Evolutionary conservation across 257 asterid genomes (phyloP).

Genomic region (Cruciata laevipes): DNA sequence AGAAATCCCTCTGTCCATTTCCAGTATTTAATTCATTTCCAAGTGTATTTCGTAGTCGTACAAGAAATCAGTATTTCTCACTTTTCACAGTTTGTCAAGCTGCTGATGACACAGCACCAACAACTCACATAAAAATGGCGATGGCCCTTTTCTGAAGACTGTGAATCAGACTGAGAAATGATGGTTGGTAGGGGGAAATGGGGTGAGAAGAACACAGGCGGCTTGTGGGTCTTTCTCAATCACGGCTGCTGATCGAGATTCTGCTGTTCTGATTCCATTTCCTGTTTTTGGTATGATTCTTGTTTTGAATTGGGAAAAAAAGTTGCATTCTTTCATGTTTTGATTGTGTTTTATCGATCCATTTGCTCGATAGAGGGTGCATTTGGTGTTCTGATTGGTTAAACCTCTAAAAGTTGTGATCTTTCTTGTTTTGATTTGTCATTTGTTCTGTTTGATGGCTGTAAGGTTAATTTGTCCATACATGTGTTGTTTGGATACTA

Average conservation of each 20-base stretch:
- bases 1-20: not conserved
- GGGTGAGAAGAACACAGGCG: slow-evolving; percentile 43
- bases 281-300: slow-evolving; percentile 16
- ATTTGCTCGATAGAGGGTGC: slow-evolving; percentile 3
- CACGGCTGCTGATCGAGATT: slow-evolving; percentile 58
- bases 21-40: not conserved
- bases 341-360: not conserved
- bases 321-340: slow-evolving; percentile 14
- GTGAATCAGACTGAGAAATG: slow-evolving; percentile 9
- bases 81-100: slow-evolving; percentile 30
- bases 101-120: slow-evolving; percentile 30
- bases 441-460: slow-evolving; percentile 3
- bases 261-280: slow-evolving; percentile 17
- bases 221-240: slow-evolving; percentile 42
- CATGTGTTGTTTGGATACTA: slow-evolving; percentile 1
- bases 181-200: slow-evolving; percentile 26
- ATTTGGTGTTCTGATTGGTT: not conserved
- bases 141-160: slow-evolving; percentile 22
- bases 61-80: slow-evolving; percentile 9
- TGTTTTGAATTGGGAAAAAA: not conserved
- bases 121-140: slow-evolving; percentile 16
- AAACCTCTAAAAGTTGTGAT: slow-evolving; percentile 7
- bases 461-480: not conserved
- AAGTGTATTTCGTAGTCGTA: not conserved
- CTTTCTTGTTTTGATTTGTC: slow-evolving; percentile 3